Conservation (phyloP, 2,329 filamentous ascomycete genomes). For the Eutypa lata region DNA sequence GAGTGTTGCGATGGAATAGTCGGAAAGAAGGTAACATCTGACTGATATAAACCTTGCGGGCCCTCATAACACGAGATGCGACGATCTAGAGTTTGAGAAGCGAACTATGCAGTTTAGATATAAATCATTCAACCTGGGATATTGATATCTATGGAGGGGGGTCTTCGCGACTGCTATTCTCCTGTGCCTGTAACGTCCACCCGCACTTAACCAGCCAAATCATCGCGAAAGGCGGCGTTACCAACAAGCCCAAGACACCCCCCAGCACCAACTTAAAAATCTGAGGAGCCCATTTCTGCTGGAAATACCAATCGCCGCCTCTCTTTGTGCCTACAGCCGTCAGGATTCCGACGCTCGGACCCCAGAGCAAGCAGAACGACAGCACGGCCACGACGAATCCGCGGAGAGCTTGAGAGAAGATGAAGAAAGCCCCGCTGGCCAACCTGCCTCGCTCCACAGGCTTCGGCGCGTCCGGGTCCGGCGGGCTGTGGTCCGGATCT, state of each 20-base stretch:
- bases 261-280: constrained; percentile 50
- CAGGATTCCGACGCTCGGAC: constrained; percentile 40
- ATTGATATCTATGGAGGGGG: too few species aligned
- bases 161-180: constrained; percentile 2
- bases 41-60: too few species aligned
- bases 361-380: constrained; percentile 43
- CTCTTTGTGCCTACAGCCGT: constrained; percentile 32
- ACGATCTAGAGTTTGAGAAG: too few species aligned
- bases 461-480: constrained; percentile 25
- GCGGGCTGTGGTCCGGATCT: too few species aligned
- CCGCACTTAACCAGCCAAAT: constrained; percentile 51
- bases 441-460: constrained; percentile 17
- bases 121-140: too few species aligned
- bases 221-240: constrained; percentile 44
- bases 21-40: too few species aligned
- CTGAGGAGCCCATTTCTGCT: constrained; percentile 41
- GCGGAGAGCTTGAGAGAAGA: constrained; percentile 33
- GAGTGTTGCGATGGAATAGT: too few species aligned
- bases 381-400: constrained; percentile 33
- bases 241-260: constrained; percentile 41
- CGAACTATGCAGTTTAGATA: too few species aligned
- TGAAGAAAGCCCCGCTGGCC: constrained; percentile 30
- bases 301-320: constrained; percentile 42
- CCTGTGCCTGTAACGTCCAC: constrained; percentile 34
- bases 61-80: too few species aligned